A percentile compares a stretch with the other conserved stretches of the same genome.
These are phyloP conservation scores for Phoma sp. DNA, from an alignment of 2,329 filamentous ascomycete species.

Conservation along the genomic window DNA sequence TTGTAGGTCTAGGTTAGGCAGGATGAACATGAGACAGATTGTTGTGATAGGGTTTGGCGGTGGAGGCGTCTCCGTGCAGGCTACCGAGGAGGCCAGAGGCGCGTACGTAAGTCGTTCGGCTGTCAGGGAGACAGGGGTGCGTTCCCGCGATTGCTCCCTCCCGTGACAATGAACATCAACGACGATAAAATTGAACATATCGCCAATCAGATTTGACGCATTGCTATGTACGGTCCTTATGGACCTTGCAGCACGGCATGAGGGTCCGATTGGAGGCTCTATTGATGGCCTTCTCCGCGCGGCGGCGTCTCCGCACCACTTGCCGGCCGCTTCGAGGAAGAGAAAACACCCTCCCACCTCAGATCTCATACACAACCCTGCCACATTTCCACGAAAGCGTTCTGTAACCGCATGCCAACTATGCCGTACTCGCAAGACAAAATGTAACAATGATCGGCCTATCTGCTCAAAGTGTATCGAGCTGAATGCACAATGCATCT, in stretches of 20 bases:
- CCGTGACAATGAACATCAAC: too few species aligned
- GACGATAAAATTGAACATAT: too few species aligned
- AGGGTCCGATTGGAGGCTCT: neutral
- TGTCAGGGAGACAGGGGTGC: too few species aligned
- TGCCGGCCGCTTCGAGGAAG: neutral
- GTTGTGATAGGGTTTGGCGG: neutral
- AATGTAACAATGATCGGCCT: slow-evolving; percentile 25
- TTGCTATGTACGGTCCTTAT: neutral
- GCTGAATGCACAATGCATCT: slow-evolving; percentile 18
- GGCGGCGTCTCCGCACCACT: neutral
- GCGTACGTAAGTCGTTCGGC: too few species aligned
- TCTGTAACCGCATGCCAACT: slow-evolving; percentile 15
- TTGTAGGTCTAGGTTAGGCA: neutral
- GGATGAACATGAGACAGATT: neutral
- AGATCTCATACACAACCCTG: neutral
- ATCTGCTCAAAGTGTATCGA: slow-evolving; percentile 21
- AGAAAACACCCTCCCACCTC: neutral
- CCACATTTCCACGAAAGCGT: slow-evolving; percentile 9
- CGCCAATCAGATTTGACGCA: neutral
- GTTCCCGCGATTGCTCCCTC: too few species aligned
- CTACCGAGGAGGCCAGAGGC: too few species aligned
- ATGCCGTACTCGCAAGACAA: slow-evolving; percentile 19
- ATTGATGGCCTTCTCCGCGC: neutral
- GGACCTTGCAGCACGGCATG: neutral
- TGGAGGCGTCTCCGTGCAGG: too few species aligned